These are phyloP conservation scores for Akanthomyces muscarius DNA, from an alignment of 2,329 filamentous ascomycete species.

Conservation along the genomic window DNA sequence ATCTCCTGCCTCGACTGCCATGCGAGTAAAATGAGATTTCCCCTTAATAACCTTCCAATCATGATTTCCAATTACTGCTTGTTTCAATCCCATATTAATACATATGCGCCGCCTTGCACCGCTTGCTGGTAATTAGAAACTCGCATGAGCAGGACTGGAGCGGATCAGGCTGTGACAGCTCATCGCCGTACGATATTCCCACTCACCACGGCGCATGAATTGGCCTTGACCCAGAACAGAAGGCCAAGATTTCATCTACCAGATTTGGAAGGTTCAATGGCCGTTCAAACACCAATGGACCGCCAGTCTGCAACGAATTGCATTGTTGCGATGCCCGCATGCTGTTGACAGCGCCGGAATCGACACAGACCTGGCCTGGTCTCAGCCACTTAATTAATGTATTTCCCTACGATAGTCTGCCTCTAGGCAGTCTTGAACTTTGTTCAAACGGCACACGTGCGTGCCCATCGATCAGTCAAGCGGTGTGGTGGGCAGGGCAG, in stretches of 20 bases:
- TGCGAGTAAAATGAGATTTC: background rate
- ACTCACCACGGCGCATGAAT: constrained; percentile 6
- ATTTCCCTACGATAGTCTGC: background rate
- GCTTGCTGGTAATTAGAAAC: background rate
- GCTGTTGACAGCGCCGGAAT: constrained; percentile 4
- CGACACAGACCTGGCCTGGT: background rate
- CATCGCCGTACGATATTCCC: background rate
- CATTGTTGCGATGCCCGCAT: constrained; percentile 6
- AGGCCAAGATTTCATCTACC: background rate
- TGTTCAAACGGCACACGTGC: constrained; percentile 12
- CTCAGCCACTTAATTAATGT: constrained; percentile 8
- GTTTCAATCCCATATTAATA: background rate
- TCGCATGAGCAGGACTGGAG: background rate
- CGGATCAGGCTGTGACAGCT: background rate
- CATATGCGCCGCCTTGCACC: background rate
- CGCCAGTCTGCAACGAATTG: background rate
- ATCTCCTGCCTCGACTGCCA: constrained; percentile 2
- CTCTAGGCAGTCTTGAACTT: background rate
- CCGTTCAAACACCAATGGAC: background rate
- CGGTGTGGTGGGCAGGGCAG: constrained; percentile 13
- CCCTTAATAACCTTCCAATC: constrained; percentile 11
- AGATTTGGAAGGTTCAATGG: constrained; percentile 8
- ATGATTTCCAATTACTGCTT: background rate
- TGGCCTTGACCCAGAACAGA: background rate
- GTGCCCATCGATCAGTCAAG: constrained; percentile 13